phyloP scores from a whole-genome alignment of 805 yeast species.

The Metschnikowia vanudenii region DNA sequence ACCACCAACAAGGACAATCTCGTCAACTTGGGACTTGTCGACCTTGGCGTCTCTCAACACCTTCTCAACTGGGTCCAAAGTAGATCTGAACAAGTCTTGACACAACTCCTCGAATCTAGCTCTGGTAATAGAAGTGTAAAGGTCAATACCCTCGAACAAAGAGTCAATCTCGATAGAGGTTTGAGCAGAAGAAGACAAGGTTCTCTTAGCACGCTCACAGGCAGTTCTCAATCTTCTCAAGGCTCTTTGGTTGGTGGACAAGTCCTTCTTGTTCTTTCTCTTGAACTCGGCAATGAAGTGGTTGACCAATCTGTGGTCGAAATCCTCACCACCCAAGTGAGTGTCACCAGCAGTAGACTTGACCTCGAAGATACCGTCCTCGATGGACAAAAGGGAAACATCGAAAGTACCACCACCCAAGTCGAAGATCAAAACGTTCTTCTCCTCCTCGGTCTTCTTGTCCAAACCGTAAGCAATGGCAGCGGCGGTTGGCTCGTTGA shows the following conservation, averaged over 20 bases:
- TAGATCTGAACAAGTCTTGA: constrained; percentile 44
- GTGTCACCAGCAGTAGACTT: constrained; percentile 86
- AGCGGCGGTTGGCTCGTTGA: constrained; percentile 69
- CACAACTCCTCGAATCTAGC: constrained; percentile 50
- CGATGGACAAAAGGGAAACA: constrained; percentile 47
- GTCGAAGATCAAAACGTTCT: constrained; percentile 51
- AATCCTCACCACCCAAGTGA: constrained; percentile 97
- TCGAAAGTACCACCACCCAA: constrained; percentile 53
- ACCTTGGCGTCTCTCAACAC: constrained; percentile 46
- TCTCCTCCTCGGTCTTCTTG: constrained; percentile 57
- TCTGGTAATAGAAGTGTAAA: constrained; percentile 46
- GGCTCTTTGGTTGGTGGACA: constrained; percentile 78
- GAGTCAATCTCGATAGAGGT: constrained; percentile 47
- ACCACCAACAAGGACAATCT: constrained; percentile 49
- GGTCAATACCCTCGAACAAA: constrained; percentile 48
- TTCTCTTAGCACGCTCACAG: constrained; percentile 50
- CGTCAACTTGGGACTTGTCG: constrained; percentile 46
- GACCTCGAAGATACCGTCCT: constrained; percentile 50
- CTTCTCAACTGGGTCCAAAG: constrained; percentile 48
- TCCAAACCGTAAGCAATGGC: constrained; percentile 42
- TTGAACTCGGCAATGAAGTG: constrained; percentile 91
- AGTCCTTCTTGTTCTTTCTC: constrained; percentile 88
- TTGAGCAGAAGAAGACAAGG: constrained; percentile 42
- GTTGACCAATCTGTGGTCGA: constrained; percentile 83
- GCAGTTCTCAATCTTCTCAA: constrained; percentile 59